Evolutionary conservation across 169 alveolate species (phyloP).

Genomic region (Amoebophrya sp.): DNA sequence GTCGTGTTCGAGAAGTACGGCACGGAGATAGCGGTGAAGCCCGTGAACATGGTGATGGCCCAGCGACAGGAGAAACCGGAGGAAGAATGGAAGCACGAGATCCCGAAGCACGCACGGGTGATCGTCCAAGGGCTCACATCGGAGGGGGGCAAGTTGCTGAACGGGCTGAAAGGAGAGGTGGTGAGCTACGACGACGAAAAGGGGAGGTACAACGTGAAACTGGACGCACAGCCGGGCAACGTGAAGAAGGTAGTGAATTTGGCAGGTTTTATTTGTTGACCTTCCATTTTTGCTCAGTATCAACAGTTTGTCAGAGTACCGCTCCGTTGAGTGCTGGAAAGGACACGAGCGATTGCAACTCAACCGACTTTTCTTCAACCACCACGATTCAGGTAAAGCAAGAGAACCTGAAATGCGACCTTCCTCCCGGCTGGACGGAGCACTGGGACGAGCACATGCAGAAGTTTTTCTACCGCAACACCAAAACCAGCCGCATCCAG

Average conservation of each 20-base stretch:
- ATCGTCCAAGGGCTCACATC: background rate
- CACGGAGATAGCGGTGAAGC: background rate
- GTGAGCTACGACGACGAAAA: background rate
- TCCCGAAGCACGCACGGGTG: background rate
- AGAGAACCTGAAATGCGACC: background rate
- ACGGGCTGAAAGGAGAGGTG: background rate
- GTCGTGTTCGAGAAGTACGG: background rate
- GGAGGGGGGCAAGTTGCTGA: background rate
- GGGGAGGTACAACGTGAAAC: background rate
- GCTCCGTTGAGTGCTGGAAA: too few relatives aligned
- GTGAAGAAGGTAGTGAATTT: background rate
- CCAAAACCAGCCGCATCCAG: background rate
- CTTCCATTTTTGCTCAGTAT: too few relatives aligned
- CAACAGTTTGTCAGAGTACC: too few relatives aligned
- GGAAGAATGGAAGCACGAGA: background rate
- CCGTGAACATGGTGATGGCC: background rate
- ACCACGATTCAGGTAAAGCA: background rate
- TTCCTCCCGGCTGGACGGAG: background rate
- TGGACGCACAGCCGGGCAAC: background rate
- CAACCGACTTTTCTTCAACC: too few relatives aligned
- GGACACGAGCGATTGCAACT: too few relatives aligned
- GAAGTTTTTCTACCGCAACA: background rate
- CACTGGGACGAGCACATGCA: background rate
- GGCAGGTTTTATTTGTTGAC: too few relatives aligned
- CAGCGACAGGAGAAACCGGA: background rate